Evolutionary conservation across 176 grass and related monocot genomes (phyloP).

Genomic region (Rhynchospora tenuis): DNA sequence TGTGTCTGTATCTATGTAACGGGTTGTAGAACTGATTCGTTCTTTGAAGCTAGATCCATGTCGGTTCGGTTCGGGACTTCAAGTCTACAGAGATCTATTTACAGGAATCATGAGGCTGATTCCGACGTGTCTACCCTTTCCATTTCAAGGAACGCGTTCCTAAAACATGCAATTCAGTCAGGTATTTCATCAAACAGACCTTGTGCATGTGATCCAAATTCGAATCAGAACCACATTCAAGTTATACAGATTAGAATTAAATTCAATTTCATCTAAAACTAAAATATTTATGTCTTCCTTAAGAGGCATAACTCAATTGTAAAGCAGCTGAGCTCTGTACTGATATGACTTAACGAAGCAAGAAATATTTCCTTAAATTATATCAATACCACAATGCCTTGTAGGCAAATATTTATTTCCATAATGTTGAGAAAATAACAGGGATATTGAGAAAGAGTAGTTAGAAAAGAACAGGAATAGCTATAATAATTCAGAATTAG

Average conservation of each 20-base stretch:
- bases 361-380: neutral
- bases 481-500: neutral
- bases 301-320: neutral
- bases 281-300: neutral
- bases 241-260: neutral
- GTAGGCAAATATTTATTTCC: no score
- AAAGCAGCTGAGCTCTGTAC: neutral
- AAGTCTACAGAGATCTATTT: neutral
- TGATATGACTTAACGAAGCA: neutral
- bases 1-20: neutral
- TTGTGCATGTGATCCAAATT: constrained; percentile 90
- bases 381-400: neutral
- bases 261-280: neutral
- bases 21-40: no score
- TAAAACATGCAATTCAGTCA: neutral
- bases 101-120: neutral
- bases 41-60: no score
- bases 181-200: constrained; percentile 68
- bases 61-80: neutral
- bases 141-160: no score
- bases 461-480: neutral
- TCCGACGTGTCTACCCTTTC: no score
- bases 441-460: no score
- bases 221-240: neutral
- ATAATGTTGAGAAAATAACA: neutral